Percentiles rank a stretch among this genome's conserved stretches.
Evolutionary conservation across 2,329 filamentous ascomycete genomes (phyloP).

Genomic region (Ascochyta pisi): DNA sequence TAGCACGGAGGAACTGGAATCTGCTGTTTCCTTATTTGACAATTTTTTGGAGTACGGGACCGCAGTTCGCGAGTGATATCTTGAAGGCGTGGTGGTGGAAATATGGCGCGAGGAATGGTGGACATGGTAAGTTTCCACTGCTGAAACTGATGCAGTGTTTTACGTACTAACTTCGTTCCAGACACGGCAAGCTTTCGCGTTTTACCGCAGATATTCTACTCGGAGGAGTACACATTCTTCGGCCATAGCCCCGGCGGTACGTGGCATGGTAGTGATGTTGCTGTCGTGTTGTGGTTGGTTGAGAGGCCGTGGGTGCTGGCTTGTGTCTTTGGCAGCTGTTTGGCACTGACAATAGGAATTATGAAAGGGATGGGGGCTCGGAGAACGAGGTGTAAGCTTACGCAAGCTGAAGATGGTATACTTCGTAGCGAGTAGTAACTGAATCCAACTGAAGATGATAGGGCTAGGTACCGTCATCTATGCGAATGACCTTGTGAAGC

Average conservation of each 20-base stretch:
- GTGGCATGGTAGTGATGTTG: constrained; percentile 41
- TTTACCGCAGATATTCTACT: constrained; percentile 38
- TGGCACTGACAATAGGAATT: not conserved
- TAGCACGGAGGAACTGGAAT: constrained; percentile 22
- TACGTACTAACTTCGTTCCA: not conserved
- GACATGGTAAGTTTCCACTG: not conserved
- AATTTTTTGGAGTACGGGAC: constrained; percentile 41
- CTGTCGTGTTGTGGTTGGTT: constrained; percentile 37
- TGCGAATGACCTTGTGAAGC: no score
- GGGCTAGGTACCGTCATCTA: no score
- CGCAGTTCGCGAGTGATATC: constrained; percentile 36
- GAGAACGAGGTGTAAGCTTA: not conserved
- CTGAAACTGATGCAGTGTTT: no score
- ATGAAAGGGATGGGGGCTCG: not conserved
- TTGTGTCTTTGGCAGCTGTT: not conserved
- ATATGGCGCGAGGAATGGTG: not conserved
- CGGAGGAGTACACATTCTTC: constrained; percentile 41
- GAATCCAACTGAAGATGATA: no score
- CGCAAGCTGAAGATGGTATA: not conserved
- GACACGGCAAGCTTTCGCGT: constrained; percentile 24
- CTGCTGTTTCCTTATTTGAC: constrained; percentile 37
- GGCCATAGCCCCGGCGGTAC: constrained; percentile 40
- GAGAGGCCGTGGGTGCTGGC: constrained; percentile 16
- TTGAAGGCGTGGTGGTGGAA: constrained; percentile 29
- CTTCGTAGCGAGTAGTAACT: not conserved